phyloP scores from a whole-genome alignment of 345 rosid genomes.

The Pistacia integerrima region DNA sequence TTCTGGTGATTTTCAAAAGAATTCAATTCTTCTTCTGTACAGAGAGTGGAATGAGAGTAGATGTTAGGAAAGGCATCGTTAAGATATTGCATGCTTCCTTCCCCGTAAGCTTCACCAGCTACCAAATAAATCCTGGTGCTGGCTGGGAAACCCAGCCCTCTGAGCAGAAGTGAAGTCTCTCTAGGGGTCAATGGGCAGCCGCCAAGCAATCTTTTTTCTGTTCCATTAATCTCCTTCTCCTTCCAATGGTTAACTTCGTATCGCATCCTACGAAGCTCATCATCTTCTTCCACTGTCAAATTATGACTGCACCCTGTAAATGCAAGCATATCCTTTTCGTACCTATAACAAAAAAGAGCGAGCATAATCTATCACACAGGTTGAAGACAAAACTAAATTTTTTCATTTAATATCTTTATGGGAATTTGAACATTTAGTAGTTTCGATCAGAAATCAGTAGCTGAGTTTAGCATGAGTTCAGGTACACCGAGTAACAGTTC shows the following conservation, averaged over 20 bases:
- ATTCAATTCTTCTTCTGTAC: conserved; percentile 68
- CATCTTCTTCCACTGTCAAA: conserved; percentile 80
- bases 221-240: conserved; percentile 91
- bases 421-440: neutral
- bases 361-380: neutral
- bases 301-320: conserved; percentile 95
- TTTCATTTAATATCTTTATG: neutral
- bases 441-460: neutral
- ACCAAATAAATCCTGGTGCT: conserved; percentile 85
- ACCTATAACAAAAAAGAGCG: conserved; percentile 43
- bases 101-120: conserved; percentile 95
- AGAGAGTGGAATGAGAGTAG: conserved; percentile 83
- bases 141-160: conserved; percentile 74
- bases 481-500: neutral
- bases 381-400: neutral
- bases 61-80: conserved; percentile 66
- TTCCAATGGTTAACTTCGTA: conserved; percentile 90
- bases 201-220: conserved; percentile 86
- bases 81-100: conserved; percentile 80
- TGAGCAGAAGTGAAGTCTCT: conserved; percentile 90
- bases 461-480: neutral
- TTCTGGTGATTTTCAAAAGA: conserved; percentile 86
- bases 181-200: conserved; percentile 93
- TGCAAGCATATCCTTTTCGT: conserved; percentile 98
- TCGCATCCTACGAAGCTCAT: conserved; percentile 74